A percentile compares a stretch with the other conserved stretches of the same genome.
phyloP scores from a whole-genome alignment of 768 basidiomycete species.

The Crucibulum laeve region DNA sequence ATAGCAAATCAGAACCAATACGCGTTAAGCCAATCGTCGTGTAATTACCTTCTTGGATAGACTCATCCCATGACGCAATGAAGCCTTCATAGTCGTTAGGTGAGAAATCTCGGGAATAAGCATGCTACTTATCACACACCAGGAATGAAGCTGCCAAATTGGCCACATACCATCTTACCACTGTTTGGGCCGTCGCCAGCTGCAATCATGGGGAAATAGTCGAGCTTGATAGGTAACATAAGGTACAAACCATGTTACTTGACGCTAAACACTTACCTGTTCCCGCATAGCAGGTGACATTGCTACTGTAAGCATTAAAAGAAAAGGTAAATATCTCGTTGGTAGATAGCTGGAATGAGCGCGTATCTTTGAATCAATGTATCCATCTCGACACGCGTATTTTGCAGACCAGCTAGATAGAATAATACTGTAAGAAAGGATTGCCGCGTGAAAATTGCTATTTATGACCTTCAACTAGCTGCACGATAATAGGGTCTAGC shows the following conservation, averaged over 20 bases:
- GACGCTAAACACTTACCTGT: constrained; percentile 7
- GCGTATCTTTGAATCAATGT: constrained; percentile 16
- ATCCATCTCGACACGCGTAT: constrained; percentile 22
- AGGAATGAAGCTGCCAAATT: constrained; percentile 25
- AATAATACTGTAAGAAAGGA: neutral
- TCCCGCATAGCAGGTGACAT: constrained; percentile 23
- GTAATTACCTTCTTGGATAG: constrained; percentile 20
- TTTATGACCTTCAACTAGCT: constrained; percentile 10
- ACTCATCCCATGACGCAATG: constrained; percentile 20
- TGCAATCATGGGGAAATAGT: constrained; percentile 24
- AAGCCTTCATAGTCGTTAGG: constrained; percentile 13
- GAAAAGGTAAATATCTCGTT: neutral
- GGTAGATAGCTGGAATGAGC: neutral
- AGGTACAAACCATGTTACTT: neutral
- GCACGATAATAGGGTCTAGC: constrained; percentile 8
- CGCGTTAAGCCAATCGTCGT: neutral
- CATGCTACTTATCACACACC: constrained; percentile 6
- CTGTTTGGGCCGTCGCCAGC: constrained; percentile 20
- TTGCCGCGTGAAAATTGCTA: neutral
- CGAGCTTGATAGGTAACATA: constrained; percentile 8
- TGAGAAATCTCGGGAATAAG: neutral
- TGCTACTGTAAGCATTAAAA: constrained; percentile 9
- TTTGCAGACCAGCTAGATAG: constrained; percentile 12
- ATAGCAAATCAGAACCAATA: neutral
- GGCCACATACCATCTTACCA: constrained; percentile 23